Base-by-base conservation (phyloP, 257 asterid genomes). In the Fraxinus excelsior region DNA sequence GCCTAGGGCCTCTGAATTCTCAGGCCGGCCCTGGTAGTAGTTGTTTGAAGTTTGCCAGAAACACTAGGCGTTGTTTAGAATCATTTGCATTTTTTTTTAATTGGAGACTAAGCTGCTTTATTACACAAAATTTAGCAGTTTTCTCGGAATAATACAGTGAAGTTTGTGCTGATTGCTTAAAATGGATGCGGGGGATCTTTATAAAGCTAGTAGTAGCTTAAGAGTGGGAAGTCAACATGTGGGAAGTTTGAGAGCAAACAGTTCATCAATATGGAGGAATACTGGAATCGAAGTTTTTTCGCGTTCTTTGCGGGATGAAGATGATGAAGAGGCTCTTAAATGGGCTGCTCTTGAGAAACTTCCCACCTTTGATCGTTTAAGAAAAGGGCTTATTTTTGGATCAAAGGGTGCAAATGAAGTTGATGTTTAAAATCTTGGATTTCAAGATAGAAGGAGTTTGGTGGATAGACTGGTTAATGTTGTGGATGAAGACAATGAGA, bases 281-380 rank as follows among this genome's bases (percentile, higher is more conserved):
- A 86, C 88, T 0, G 90, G 86, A 0, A 67, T 76, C 2, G 87
- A 87, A 37, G 89, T 72, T 0, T 89, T 87, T 72, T 86, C 92
- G 0, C 74, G 86, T 7, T 87, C 96, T 1, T 64, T 87, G 0
- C 82, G 91, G 0, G 92, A 88, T 0, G 94, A 90, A 60, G 94
- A 92, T 8, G 96, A 90, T 19, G 94, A 92, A 31, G 97, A 88
- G 26, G 96, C 94, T 28, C 74, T 91, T 25, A 87, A 86, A 76
- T 92, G 97, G 97, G 97, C 97, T 0, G 94, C 96, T 0, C 83
- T 92, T 16, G 97, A 92, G 71, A 87, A 86, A 29, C 75, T 90
- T 35, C 96, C 97, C 0, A 92, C 97, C 1, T 88, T 84, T 5
- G 92, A 83, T 72, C 89, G 97, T 12, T 86, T 92, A 29, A 77